A percentile compares a stretch with the other conserved stretches of the same genome.
Evolutionary conservation across 495 filamentous ascomycete genomes (phyloP).

Genomic region (Xylaria grammica): DNA sequence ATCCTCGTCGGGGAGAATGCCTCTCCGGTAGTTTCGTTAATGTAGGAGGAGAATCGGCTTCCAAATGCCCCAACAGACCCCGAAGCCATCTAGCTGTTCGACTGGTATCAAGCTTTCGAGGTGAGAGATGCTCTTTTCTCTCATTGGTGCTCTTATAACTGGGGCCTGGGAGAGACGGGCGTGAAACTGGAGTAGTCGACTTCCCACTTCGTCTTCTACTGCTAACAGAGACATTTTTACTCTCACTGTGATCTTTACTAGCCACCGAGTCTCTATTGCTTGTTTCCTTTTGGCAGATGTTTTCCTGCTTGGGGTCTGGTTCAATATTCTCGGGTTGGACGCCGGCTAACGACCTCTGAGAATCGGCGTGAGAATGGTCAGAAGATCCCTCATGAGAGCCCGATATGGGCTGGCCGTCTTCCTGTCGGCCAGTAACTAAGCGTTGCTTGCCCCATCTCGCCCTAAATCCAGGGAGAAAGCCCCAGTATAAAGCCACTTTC

Average conservation of each 20-base stretch:
- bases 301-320: conserved; percentile 26
- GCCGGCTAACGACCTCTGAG: conserved; percentile 19
- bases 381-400: conserved; percentile 11
- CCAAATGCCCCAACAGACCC: conserved; percentile 33
- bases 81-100: conserved; percentile 33
- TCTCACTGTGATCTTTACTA: background rate
- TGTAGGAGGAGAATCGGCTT: conserved; percentile 13
- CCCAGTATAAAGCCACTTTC: conserved; percentile 29
- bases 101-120: conserved; percentile 21
- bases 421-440: background rate
- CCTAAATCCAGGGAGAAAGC: conserved; percentile 25
- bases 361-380: conserved; percentile 15
- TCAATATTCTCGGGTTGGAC: conserved; percentile 15
- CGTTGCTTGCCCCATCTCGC: conserved; percentile 18
- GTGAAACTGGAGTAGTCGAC: background rate
- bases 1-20: conserved; percentile 28
- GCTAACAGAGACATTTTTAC: background rate
- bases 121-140: background rate
- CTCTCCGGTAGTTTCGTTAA: conserved; percentile 38
- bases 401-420: background rate
- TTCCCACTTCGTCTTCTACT: background rate
- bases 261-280: background rate
- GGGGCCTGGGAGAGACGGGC: background rate
- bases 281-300: conserved; percentile 16
- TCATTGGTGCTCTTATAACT: background rate